Evolutionary conservation across 371 early-diverging fungal species (phyloP).

Genomic region (Nosema muscidifuracis): DNA sequence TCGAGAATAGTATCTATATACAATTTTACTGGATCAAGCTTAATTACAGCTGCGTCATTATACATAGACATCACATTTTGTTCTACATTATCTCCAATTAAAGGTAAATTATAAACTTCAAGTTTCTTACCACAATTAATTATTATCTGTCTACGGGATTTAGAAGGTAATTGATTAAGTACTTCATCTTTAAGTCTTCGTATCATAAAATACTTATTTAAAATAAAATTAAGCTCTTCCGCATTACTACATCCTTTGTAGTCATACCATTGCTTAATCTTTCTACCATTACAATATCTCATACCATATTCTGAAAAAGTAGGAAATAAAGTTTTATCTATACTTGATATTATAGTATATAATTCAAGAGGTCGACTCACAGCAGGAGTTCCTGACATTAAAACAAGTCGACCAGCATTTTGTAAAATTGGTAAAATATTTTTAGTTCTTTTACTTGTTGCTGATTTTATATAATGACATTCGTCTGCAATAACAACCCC

Average conservation of each 20-base stretch:
- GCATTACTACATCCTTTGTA: conserved; percentile 65
- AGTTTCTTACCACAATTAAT: conserved; percentile 31
- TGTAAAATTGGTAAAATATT: conserved; percentile 64
- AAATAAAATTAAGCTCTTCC: conserved; percentile 65
- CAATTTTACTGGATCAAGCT: conserved; percentile 63
- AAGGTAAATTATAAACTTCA: not conserved
- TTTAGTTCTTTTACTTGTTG: conserved; percentile 63
- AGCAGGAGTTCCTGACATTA: conserved; percentile 66
- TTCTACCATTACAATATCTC: conserved; percentile 66
- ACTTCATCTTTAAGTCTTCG: conserved; percentile 66
- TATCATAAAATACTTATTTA: conserved; percentile 65
- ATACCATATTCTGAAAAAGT: conserved; percentile 62
- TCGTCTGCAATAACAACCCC: conserved; percentile 61
- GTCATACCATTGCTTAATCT: conserved; percentile 44
- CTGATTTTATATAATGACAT: conserved; percentile 67
- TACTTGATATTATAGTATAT: conserved; percentile 64
- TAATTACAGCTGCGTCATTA: conserved; percentile 60
- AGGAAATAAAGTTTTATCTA: conserved; percentile 62
- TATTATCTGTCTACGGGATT: conserved; percentile 63
- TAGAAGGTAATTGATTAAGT: conserved; percentile 63
- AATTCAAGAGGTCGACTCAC: conserved; percentile 67
- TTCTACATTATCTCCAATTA: conserved; percentile 31
- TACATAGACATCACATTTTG: conserved; percentile 26
- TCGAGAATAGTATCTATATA: conserved; percentile 64
- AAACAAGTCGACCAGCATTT: conserved; percentile 60